These are phyloP conservation scores for Paratinospora sagittata DNA, from an alignment of 164 flowering plant genomes.

Conservation along the genomic window DNA sequence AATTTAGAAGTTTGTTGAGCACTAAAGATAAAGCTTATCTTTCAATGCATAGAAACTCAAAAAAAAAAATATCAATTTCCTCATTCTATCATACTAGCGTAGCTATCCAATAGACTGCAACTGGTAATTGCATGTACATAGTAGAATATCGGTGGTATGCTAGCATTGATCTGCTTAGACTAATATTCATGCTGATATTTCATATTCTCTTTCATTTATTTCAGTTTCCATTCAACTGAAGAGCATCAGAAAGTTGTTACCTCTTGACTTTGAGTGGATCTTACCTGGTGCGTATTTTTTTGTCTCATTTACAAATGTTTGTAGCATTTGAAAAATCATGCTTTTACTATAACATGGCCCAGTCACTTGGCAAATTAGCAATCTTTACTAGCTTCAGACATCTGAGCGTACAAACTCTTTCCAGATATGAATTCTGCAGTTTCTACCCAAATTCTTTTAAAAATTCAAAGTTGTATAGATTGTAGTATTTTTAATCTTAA, in stretches of 20 bases:
- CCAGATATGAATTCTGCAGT: no score
- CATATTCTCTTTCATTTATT: not conserved
- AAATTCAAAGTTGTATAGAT: not conserved
- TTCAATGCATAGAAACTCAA: not conserved
- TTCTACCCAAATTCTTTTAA: not conserved
- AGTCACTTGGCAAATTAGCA: not conserved
- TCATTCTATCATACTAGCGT: not conserved
- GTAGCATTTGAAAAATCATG: not conserved
- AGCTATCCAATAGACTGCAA: not conserved
- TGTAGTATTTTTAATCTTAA: no score
- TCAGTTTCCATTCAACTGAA: slow-evolving; percentile 32
- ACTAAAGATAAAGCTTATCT: not conserved
- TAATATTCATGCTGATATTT: not conserved
- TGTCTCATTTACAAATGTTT: not conserved
- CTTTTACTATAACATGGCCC: not conserved
- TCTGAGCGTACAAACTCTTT: no score
- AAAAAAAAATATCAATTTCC: no score
- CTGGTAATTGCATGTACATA: not conserved
- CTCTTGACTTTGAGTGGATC: slow-evolving; percentile 37
- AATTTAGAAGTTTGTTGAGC: not conserved
- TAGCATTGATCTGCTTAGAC: not conserved
- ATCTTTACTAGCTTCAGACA: not conserved
- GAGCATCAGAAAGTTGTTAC: slow-evolving; percentile 28
- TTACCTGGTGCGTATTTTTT: slow-evolving; percentile 28
- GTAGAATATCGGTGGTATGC: not conserved